Evolutionary conservation across 2,329 filamentous ascomycete genomes (phyloP), one percentile per base, ranked within the genome.

Genomic region (Colletotrichum euphorbiae): DNA sequence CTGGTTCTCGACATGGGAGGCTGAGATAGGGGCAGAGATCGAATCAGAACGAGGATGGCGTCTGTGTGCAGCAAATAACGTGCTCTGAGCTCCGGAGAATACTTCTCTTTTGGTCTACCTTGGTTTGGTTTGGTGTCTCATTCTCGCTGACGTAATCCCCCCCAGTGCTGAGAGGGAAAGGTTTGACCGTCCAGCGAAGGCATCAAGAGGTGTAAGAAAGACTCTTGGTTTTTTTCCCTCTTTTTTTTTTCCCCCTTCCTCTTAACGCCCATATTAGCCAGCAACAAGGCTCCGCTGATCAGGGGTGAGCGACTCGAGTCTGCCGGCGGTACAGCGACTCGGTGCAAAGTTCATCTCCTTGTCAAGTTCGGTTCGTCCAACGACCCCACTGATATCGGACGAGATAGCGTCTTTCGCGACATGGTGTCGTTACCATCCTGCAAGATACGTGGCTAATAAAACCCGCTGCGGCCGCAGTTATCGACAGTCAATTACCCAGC

Each of bases 31-130:
- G 36, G 59, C 42, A 46, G 45, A 67, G 51, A 57, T 67, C 58
- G 59, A 67, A 52, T 52, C 64, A 67, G 31, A 28, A 19, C 45
- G 28, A 51, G 43, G 12, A 56, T 24, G 36, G 43, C 59, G 63
- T 57, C 59, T 67, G 46, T 63, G 58, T 67, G 64, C 51, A 57
- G 64, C 51, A 57, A 62, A 56, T 56, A 38, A 67, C 33, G 17
- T 62, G 56, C 58, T 62, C 57, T 67, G 59, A 50, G 51, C 64
- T 43, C 33, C 59, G 64, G 64, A 63, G 59, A 45, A 43, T 2
- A 42, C 19, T 57, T 13, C 64, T 63, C 15, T 33, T 56, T 67
- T 56, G 33, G 64, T 63, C 43, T 13, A 63, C n/a, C n/a, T n/a
- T n/a, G n/a, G 24, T 15, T 15, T 40, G n/a, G 9, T 19, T 42